These are phyloP conservation scores for Neurospora hispaniola DNA, from an alignment of 495 filamentous ascomycete species.

Conservation along the genomic window DNA sequence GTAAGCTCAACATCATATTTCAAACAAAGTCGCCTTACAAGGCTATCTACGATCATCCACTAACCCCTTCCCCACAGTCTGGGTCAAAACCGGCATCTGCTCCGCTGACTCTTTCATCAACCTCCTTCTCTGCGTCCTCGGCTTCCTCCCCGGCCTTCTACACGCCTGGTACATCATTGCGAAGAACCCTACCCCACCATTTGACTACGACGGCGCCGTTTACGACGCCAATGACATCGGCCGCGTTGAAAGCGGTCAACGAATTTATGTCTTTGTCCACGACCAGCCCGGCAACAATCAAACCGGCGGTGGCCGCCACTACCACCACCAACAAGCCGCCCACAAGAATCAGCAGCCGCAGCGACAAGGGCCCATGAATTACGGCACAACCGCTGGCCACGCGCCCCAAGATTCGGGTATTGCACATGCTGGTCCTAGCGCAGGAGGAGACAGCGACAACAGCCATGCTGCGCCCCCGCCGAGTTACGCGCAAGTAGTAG, in stretches of 20 bases:
- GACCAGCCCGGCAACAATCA: neutral
- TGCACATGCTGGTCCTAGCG: slow-evolving; percentile 26
- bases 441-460: slow-evolving; percentile 36
- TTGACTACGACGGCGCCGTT: slow-evolving; percentile 42
- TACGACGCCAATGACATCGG: neutral
- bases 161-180: slow-evolving; percentile 98
- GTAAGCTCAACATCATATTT: slow-evolving; percentile 37
- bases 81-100: slow-evolving; percentile 93
- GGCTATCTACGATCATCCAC: slow-evolving; percentile 1
- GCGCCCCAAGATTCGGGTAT: slow-evolving; percentile 27
- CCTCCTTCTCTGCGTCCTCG: slow-evolving; percentile 79
- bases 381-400: slow-evolving; percentile 22
- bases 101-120: slow-evolving; percentile 91
- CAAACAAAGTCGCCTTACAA: neutral
- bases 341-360: slow-evolving; percentile 12
- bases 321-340: slow-evolving; percentile 11
- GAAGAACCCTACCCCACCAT: slow-evolving; percentile 66
- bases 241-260: neutral
- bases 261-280: slow-evolving; percentile 61
- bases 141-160: slow-evolving; percentile 82
- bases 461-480: slow-evolving; percentile 44
- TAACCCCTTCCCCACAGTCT: slow-evolving; percentile 46
- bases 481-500: slow-evolving; percentile 76
- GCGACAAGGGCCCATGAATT: slow-evolving; percentile 27
- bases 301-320: slow-evolving; percentile 4